Evolutionary conservation across 441 rosid genomes (phyloP).

Genomic region (Biscutella laevigata): DNA sequence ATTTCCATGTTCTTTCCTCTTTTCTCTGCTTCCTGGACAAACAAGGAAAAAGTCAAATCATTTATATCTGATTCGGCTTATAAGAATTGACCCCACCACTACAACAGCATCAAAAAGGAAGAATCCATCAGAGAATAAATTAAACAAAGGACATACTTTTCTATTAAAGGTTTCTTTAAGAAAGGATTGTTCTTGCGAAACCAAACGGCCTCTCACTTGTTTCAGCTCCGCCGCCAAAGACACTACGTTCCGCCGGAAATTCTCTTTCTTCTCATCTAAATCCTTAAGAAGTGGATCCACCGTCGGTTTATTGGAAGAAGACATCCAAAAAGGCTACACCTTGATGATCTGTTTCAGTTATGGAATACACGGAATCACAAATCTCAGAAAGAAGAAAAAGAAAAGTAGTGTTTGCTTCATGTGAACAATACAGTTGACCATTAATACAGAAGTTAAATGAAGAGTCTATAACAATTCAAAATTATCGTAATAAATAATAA

Average conservation of each 20-base stretch:
- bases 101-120: conserved; percentile 8
- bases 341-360: conserved; percentile 14
- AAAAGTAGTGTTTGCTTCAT: conserved; percentile 4
- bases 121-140: conserved; percentile 1
- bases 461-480: conserved; percentile 8
- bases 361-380: conserved; percentile 11
- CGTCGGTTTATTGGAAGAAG: conserved; percentile 16
- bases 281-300: conserved; percentile 79
- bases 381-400: background rate
- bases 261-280: conserved; percentile 86
- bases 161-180: conserved; percentile 56
- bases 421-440: conserved; percentile 36
- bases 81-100: conserved; percentile 26
- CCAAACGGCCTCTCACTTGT: conserved; percentile 69
- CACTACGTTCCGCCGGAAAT: conserved; percentile 74
- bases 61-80: background rate
- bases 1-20: conserved; percentile 61
- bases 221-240: conserved; percentile 77
- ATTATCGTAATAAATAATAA: background rate
- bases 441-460: conserved; percentile 24
- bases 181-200: conserved; percentile 67
- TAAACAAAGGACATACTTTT: conserved; percentile 33
- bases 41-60: background rate
- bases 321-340: conserved; percentile 13
- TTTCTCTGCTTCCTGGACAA: conserved; percentile 61